phyloP scores from a whole-genome alignment of 2,329 filamentous ascomycete species.

The Stagonosporopsis rhizophila region DNA sequence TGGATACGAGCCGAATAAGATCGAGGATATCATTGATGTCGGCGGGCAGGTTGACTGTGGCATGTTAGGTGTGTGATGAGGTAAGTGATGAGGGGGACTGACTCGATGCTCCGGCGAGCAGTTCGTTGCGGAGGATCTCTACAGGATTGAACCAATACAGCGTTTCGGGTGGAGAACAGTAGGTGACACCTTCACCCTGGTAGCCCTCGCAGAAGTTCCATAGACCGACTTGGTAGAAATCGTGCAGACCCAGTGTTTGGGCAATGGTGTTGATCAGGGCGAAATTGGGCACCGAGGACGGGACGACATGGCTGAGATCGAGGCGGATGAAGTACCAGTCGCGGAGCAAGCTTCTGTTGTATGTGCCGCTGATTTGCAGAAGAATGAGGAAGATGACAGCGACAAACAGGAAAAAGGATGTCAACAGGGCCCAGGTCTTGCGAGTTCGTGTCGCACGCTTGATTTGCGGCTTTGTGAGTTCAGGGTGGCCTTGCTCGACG shows the following conservation, averaged over 20 bases:
- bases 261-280: conserved; percentile 86
- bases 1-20: conserved; percentile 75
- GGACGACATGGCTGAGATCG: conserved; percentile 82
- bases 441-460: conserved; percentile 57
- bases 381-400: conserved; percentile 81
- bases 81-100: conserved; percentile 35
- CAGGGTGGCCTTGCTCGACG: conserved; percentile 24
- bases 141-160: conserved; percentile 95
- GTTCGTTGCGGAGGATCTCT: conserved; percentile 77
- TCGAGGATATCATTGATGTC: conserved; percentile 75
- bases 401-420: conserved; percentile 74
- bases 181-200: conserved; percentile 73
- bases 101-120: conserved; percentile 82
- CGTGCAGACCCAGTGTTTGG: conserved; percentile 83
- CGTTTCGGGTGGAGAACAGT: conserved; percentile 72
- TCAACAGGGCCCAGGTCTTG: conserved; percentile 67
- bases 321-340: conserved; percentile 85
- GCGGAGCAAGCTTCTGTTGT: conserved; percentile 66
- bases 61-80: conserved; percentile 10
- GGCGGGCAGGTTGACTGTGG: conserved; percentile 72
- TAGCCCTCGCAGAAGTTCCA: conserved; percentile 96
- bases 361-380: conserved; percentile 79
- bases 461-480: conserved; percentile 47
- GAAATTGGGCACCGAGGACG: conserved; percentile 73
- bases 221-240: conserved; percentile 91